Conservation (phyloP, 2,329 filamentous ascomycete species). For the Hymenoscyphus repandus region DNA sequence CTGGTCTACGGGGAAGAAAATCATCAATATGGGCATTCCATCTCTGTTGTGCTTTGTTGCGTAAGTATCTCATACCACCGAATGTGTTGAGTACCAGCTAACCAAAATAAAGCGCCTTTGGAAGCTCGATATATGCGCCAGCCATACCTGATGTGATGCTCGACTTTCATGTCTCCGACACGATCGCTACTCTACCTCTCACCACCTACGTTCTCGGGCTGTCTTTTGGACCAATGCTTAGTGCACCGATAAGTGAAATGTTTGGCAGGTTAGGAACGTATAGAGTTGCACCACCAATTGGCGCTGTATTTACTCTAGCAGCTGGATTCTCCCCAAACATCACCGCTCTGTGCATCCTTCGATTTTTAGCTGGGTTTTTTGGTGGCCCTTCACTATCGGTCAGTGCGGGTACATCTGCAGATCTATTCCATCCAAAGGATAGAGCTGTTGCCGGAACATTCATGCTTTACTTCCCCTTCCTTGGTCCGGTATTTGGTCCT, state of each 20-base stretch:
- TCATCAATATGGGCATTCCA: background rate
- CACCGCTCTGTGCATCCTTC: slow-evolving; percentile 44
- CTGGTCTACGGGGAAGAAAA: slow-evolving; percentile 2
- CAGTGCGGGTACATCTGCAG: slow-evolving; percentile 12
- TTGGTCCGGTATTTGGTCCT: slow-evolving; percentile 18
- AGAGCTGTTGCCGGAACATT: slow-evolving; percentile 9
- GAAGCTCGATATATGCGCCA: slow-evolving; percentile 49
- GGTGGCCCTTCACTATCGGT: slow-evolving; percentile 11
- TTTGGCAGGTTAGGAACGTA: slow-evolving; percentile 52
- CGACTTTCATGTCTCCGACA: slow-evolving; percentile 50
- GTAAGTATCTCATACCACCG: background rate
- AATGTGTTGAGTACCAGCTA: slow-evolving; percentile 2
- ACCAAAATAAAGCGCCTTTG: slow-evolving; percentile 40
- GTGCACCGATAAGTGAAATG: slow-evolving; percentile 54
- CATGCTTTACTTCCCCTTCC: slow-evolving; percentile 13
- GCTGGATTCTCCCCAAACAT: slow-evolving; percentile 47
- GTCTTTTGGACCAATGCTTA: slow-evolving; percentile 52
- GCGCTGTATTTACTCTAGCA: slow-evolving; percentile 51
- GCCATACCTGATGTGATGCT: slow-evolving; percentile 40
- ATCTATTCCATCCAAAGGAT: slow-evolving; percentile 12
- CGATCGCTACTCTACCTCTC: slow-evolving; percentile 47
- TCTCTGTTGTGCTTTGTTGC: background rate
- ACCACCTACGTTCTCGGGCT: slow-evolving; percentile 56
- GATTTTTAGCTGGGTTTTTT: slow-evolving; percentile 52
- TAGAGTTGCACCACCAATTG: slow-evolving; percentile 39